Base-by-base conservation (phyloP, 371 early-diverging fungal genomes). In the Mycotypha africana region DNA sequence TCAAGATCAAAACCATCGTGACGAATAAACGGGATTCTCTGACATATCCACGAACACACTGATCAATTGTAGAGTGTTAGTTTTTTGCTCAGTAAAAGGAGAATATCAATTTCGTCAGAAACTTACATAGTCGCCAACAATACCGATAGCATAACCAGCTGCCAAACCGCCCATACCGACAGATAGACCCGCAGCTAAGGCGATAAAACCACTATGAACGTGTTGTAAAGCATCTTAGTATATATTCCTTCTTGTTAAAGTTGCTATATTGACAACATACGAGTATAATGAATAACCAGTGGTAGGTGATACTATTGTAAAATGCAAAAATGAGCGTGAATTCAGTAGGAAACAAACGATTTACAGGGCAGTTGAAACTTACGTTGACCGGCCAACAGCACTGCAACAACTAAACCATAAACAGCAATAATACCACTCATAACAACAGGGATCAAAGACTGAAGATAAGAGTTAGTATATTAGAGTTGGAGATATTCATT, bases 381-480 rank as follows among this genome's bases (percentile, higher is more conserved):
- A 84, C 85, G 67, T 59, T 81, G 78, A 62, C 82, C 85, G 28
- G 85, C 75, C 42, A 92, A 82, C 36, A 93, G 71, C 14, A 90
- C 93, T 14, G 90, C 74, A 15, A 92, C 91, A 5, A 91, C 92
- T 7, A 93, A 61, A 25, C 93, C 93, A 67, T 93, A 93, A 50
- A 93, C 86, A 52, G 83, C 93, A 58, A 93, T 86, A 68, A 93
- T 92, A 88, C 93, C 93, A 60, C 90, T 90, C 93, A 93, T 93
- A 51, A 93, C 83, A 41, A 93, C 91, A 16, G 93, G 93, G 48
- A 92, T 84, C 38, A 89, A 76, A 37, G 86, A 78, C 67, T 70
- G 28, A 28, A 8, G 28, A 28, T 8, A 11, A 8, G 5, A 28
- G 5, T 28, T 28, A 5, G 11, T 28, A 28, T 8, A 28, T 28